A percentile compares a stretch with the other conserved stretches of the same genome.
These are phyloP conservation scores for Macrotyloma uniflorum DNA, from an alignment of 306 rosid species.

Conservation along the genomic window DNA sequence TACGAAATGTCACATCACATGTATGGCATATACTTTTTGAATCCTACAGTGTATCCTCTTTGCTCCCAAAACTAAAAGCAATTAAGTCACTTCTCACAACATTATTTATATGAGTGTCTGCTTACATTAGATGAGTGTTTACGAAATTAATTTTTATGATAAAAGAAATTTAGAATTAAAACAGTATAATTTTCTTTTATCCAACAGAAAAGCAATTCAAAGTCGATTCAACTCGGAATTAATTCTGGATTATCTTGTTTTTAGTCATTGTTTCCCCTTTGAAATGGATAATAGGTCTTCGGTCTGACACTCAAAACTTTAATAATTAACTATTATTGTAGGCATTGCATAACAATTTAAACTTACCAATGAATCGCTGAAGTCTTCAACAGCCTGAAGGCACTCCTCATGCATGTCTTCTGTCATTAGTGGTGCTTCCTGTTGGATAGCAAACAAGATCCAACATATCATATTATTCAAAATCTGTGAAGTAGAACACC, in stretches of 20 bases:
- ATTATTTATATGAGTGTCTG: background rate
- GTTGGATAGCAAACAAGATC: conserved; percentile 31
- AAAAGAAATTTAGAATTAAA: no score
- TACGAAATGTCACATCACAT: background rate
- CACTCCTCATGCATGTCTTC: conserved; percentile 99
- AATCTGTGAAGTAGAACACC: conserved; percentile 10
- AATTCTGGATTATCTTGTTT: background rate
- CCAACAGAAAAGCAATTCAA: no score
- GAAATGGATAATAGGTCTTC: background rate
- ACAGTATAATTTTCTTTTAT: no score
- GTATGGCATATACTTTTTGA: background rate
- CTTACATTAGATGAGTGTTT: no score
- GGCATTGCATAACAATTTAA: conserved; percentile 31
- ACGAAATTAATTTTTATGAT: no score
- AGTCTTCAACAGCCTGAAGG: conserved; percentile 86
- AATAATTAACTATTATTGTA: background rate
- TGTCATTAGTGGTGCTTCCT: conserved; percentile 94
- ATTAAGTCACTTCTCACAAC: background rate
- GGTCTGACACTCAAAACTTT: conserved; percentile 11
- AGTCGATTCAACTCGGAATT: no score
- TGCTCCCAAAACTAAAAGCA: background rate
- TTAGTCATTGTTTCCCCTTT: conserved; percentile 23
- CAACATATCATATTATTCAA: conserved; percentile 34
- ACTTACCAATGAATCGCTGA: conserved; percentile 87
- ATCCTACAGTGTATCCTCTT: background rate